Evolutionary conservation across 2,329 filamentous ascomycete genomes (phyloP), one percentile per base, ranked within the genome.

Genomic region (Xylaria sp.): DNA sequence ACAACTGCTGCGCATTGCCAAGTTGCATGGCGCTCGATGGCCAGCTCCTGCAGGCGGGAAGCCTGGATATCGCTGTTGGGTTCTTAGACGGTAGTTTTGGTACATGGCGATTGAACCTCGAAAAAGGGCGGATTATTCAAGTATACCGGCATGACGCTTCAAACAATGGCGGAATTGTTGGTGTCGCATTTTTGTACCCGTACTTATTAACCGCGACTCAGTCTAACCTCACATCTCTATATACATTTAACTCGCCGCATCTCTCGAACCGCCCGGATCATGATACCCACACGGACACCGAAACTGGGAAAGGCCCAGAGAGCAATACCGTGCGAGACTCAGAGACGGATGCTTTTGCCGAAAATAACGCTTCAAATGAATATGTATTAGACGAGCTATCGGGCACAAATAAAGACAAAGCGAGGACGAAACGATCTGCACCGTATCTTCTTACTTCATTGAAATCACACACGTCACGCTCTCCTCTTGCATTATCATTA

Each of bases 401-500:
- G 2, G 54, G 25, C 15, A 55, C 59, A 17, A 27, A 49, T 9
- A 61, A 61, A 36, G 44, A 60, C 15, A 29, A 20, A 22, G 31
- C 7, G 33, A 57, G 4, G 3, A 36, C 17, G 15, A 45, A 29
- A 15, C 74, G 78, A 27, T 71, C 61, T 9, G 68, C 81, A 7
- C 89, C 89, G 1, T 83, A 83, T 64, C 84, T 96, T 33, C 81
- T 97, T 33, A 90, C 92, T 7, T 95, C 92, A 0, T 85, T 97
- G 22, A 90, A 89, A 75, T 96, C 94, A 11, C 90, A 93, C 73
- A 94, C 90, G 2, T 91, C 92, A 1, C 88, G 90, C 74, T 87
- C 91, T 2, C 94, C 94, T 1, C 82, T 96, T 10, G 92, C 93
- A 0, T 81, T 97, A n/a, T 95, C 93, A 0, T 87, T 98, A 42